Base-by-base conservation (phyloP, 2,329 filamentous ascomycete genomes). In the Paraphoma chrysanthemicola region DNA sequence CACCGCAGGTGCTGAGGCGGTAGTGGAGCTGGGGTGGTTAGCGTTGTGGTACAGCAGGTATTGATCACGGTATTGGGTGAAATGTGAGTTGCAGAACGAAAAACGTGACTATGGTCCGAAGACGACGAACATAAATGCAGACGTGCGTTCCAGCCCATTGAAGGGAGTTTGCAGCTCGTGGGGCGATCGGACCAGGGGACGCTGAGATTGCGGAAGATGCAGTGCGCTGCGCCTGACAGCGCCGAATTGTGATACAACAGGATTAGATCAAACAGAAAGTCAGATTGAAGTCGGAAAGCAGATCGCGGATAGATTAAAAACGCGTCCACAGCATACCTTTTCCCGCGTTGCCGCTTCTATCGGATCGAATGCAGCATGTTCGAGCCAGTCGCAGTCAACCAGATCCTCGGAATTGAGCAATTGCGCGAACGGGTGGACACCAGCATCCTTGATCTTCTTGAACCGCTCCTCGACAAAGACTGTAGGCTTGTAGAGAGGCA, bases 1-100 rank as follows among this genome's bases (percentile, higher is more conserved):
- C 90, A 39, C 90, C 88, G 73, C 90, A 93, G 69, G 82, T 84
- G 28, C 83, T 85, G 28, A 96, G 85, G 59, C 92, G 90, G 77
- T 96, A 96, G 54, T 85, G 79, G 69, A 95, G 87, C 91, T 94
- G 70, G 39, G 44, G 49, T 16, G 10, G 48, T 60, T 52, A 65
- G 56, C 39, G 39, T 54, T 38, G 51, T 16, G 8, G 10, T 42
- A 14, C 9, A 10, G 33, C 33, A 36, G 33, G 7, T 10, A 3
- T 2, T 36, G 33, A 36, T 23, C 23, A 5, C 33, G 9, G 33
- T 36, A 6, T 36, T 3, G 33, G 14, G 33, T 36, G 33, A 7
- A 3, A 36, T 10, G 33, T 36, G 33, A 10, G 14, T 3, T 14
- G 33, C 14, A 14, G 33, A 10, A 10, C 33, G 33, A 36, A 36